Evolutionary conservation across 2,329 filamentous ascomycete species (phyloP), one percentile per base, ranked within the genome.

Genomic region (Apiospora phragmitis): DNA sequence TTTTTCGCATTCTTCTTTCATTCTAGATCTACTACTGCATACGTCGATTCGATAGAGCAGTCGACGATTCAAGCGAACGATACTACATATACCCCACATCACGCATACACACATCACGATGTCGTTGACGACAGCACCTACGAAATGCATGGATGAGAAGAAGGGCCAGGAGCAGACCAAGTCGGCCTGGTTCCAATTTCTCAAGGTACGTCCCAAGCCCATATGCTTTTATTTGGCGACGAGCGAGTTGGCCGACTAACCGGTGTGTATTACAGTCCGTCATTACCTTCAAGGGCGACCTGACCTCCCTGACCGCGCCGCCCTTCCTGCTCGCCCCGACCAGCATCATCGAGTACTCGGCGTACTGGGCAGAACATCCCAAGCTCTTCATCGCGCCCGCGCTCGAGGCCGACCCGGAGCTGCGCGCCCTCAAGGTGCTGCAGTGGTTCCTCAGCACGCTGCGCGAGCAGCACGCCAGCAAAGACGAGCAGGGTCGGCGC

Each of bases 371-470:
- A 73, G 93, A 94, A 75, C 92, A 94, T 77, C 93, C 93, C 4
- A 82, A 85, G 24, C 83, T 97, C 72, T 92, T 98, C 76, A 90
- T 94, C 71, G 94, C 95, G 16, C 94, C 95, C 3, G 92, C 94
- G 67, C 87, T 88, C 71, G 94, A 97, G 81, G 77, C 90, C 68
- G 93, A 97, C 79, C 89, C 94, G 0, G 90, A 92, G 77, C 96
- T 94, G 85, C 91, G 95, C 72, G 92, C 94, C 26, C 83, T 97
- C 75, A 86, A 95, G 43, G 95, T 98, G n/a, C 85, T 98, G 76
- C 97, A 95, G 82, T 98, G 95, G 95, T 98, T 98, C 84, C 84
- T 98, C 70, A 95, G 91, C 78, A 97, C 95, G 4, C 86, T 98
- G 68, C 97, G 96, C 85, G 94, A 97, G 82, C 94, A 97, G 80